These are phyloP conservation scores for Saitozyma podzolica DNA, from an alignment of 768 basidiomycete genomes.

Conservation along the genomic window DNA sequence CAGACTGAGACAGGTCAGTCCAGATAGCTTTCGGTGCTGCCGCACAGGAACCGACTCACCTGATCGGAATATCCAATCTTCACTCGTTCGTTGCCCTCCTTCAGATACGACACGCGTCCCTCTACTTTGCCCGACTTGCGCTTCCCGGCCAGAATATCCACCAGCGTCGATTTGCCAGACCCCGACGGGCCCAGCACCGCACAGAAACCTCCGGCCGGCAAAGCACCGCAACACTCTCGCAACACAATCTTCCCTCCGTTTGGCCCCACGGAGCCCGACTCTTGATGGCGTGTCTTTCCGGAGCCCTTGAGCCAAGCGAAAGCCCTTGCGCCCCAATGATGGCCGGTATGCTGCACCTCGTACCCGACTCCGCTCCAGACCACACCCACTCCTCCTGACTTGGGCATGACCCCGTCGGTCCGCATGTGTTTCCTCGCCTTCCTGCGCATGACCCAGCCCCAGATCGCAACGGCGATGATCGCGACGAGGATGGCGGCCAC, in stretches of 20 bases:
- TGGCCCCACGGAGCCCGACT: conserved; percentile 15
- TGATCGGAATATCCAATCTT: conserved; percentile 79
- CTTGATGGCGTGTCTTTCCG: conserved; percentile 10
- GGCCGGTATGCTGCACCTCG: conserved; percentile 54
- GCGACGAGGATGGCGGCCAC: conserved; percentile 67
- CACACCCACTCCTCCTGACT: conserved; percentile 61
- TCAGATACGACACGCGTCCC: conserved; percentile 66
- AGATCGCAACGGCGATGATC: conserved; percentile 62
- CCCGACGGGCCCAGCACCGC: conserved; percentile 91
- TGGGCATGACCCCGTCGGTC: conserved; percentile 52
- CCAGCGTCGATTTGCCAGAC: conserved; percentile 86
- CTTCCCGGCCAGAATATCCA: conserved; percentile 86
- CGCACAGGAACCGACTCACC: conserved; percentile 26
- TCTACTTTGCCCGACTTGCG: conserved; percentile 69
- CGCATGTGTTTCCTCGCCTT: conserved; percentile 58
- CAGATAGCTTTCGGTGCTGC: background rate
- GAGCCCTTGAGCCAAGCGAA: conserved; percentile 33
- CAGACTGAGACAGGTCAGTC: conserved; percentile 60
- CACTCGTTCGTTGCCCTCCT: conserved; percentile 48
- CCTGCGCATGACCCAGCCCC: conserved; percentile 66
- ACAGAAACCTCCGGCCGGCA: conserved; percentile 81
- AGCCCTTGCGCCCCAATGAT: background rate
- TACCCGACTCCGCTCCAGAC: conserved; percentile 72
- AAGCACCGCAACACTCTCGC: conserved; percentile 66
- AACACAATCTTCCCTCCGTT: conserved; percentile 66